Conservation (phyloP, 768 basidiomycete species). For the Suillus bovinus region DNA sequence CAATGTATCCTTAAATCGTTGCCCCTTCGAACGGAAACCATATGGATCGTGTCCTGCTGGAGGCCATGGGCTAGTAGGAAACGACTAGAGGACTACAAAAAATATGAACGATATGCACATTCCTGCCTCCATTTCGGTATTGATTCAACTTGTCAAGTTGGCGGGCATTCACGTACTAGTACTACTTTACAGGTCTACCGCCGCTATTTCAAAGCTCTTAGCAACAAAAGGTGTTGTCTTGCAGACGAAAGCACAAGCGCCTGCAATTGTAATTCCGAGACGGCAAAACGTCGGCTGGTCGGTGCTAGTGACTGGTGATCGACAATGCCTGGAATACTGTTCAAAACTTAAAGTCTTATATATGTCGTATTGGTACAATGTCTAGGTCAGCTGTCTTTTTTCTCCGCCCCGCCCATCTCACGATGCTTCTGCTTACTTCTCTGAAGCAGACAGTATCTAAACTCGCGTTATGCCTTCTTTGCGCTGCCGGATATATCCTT, state of each 20-base stretch:
- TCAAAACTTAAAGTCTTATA: constrained; percentile 6
- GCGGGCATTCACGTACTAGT: neutral
- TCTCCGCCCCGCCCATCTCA: neutral
- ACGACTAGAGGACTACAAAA: too few species aligned
- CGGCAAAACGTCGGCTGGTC: neutral
- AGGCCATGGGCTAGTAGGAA: too few species aligned
- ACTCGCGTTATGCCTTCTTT: constrained; percentile 7
- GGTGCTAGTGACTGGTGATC: neutral
- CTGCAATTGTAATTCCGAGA: neutral
- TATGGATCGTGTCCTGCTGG: too few species aligned
- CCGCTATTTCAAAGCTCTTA: neutral
- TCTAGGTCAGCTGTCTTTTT: neutral
- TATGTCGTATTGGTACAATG: neutral
- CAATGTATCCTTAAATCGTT: too few species aligned
- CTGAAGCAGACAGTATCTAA: neutral
- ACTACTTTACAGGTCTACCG: neutral
- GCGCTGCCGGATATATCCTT: constrained; percentile 4
- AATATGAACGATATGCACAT: neutral
- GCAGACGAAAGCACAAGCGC: neutral
- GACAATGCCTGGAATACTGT: constrained; percentile 2
- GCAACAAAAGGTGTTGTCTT: neutral
- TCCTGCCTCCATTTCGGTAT: neutral
- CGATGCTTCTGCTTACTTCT: constrained; percentile 1
- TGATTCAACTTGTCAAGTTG: too few species aligned
- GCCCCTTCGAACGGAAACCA: too few species aligned